Conservation (phyloP, 192 early-diverging fungal species). For the Radiomyces spectabilis region DNA sequence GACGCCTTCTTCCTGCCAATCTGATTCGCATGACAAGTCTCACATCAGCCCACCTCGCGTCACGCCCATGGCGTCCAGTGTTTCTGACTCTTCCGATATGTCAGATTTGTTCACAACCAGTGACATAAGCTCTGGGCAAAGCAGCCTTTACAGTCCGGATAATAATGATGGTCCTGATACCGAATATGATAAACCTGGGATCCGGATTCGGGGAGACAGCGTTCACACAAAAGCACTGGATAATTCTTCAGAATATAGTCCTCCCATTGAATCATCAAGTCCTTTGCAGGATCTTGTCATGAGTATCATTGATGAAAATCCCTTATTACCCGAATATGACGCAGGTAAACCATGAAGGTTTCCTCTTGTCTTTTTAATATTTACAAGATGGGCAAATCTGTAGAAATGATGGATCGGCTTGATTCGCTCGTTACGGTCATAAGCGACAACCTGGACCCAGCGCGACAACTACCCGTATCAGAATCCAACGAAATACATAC, state of each 20-base stretch:
- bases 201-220: background rate
- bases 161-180: background rate
- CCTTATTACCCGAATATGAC: slow-evolving; percentile 13
- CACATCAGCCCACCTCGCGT: background rate
- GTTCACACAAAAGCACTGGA: too few species aligned
- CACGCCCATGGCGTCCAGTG: too few species aligned
- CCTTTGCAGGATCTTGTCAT: slow-evolving; percentile 8
- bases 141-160: background rate
- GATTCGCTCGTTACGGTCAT: slow-evolving; percentile 5
- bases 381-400: background rate
- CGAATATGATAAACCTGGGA: background rate
- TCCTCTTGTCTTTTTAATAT: background rate
- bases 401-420: slow-evolving; percentile 18
- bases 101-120: too few species aligned
- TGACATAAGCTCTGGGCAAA: too few species aligned
- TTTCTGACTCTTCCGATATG: too few species aligned
- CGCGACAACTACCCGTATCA: background rate
- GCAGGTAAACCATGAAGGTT: slow-evolving; percentile 5
- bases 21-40: background rate
- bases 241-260: too few species aligned
- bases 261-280: too few species aligned
- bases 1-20: background rate
- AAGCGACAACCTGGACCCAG: background rate
- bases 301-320: slow-evolving; percentile 1
- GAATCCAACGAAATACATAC: slow-evolving; percentile 1